phyloP scores from a whole-genome alignment of 768 basidiomycete species.

The Russula sp. region DNA sequence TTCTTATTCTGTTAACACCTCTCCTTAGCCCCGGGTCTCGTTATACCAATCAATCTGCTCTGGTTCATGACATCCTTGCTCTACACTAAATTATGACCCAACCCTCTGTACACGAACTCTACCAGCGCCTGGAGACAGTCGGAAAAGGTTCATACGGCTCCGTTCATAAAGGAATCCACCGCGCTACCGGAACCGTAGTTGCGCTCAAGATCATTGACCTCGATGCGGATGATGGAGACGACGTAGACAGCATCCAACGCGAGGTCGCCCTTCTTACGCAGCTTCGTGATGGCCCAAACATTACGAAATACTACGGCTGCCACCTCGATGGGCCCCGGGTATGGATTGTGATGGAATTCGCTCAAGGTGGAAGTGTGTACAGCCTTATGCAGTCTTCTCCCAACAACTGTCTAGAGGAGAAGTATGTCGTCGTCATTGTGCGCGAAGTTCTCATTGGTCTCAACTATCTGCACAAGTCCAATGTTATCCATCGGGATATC shows the following conservation, averaged over 20 bases:
- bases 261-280: constrained; percentile 91
- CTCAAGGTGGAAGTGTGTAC: constrained; percentile 89
- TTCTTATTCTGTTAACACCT: background rate
- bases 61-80: constrained; percentile 2
- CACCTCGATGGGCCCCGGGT: constrained; percentile 91
- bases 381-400: constrained; percentile 87
- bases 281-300: constrained; percentile 82
- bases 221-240: constrained; percentile 86
- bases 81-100: constrained; percentile 35
- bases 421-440: constrained; percentile 79
- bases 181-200: constrained; percentile 79
- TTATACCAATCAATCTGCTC: background rate
- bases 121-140: constrained; percentile 82
- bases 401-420: constrained; percentile 77
- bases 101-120: constrained; percentile 69
- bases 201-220: constrained; percentile 99
- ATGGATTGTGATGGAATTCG: constrained; percentile 99
- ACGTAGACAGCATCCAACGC: constrained; percentile 92
- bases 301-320: constrained; percentile 96
- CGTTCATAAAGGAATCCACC: constrained; percentile 86
- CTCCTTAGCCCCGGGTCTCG: background rate
- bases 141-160: constrained; percentile 96
- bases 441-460: constrained; percentile 86
- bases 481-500: constrained; percentile 95
- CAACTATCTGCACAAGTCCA: constrained; percentile 85